A percentile compares a stretch with the other conserved stretches of the same genome.
These are phyloP conservation scores for Colletotrichum godetiae DNA, from an alignment of 2,329 filamentous ascomycete genomes.

Conservation along the genomic window DNA sequence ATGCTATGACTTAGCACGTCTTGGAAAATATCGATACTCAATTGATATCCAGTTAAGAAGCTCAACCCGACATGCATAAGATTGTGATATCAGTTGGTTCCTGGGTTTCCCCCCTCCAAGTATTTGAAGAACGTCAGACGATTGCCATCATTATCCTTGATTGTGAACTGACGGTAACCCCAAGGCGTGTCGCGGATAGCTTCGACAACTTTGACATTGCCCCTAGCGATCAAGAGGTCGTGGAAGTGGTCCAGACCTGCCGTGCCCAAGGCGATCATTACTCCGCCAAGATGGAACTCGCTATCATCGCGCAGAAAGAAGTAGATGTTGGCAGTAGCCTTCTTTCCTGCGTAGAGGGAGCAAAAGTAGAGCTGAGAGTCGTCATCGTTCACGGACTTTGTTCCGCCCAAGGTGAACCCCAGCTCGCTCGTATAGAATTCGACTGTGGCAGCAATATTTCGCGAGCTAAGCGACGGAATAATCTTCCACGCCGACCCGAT, in stretches of 20 bases:
- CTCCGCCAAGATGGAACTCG: not conserved
- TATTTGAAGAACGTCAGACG: slow-evolving; percentile 22
- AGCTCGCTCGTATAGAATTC: slow-evolving; percentile 12
- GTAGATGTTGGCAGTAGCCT: slow-evolving; percentile 25
- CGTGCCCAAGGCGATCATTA: slow-evolving; percentile 19
- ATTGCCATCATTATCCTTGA: slow-evolving; percentile 17
- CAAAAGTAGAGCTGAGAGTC: slow-evolving; percentile 11
- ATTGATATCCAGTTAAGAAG: not conserved
- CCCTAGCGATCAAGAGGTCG: not conserved
- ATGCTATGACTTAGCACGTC: no score
- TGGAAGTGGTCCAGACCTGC: slow-evolving; percentile 1
- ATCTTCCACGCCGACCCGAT: slow-evolving; percentile 31
- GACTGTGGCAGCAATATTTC: slow-evolving; percentile 10
- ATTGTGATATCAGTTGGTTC: not conserved
- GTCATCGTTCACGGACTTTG: not conserved
- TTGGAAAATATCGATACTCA: not conserved
- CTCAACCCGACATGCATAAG: not conserved
- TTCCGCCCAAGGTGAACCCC: slow-evolving; percentile 3
- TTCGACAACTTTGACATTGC: not conserved
- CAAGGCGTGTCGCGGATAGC: slow-evolving; percentile 2
- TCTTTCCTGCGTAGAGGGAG: slow-evolving; percentile 7
- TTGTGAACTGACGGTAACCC: slow-evolving; percentile 20
- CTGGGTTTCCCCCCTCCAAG: slow-evolving; percentile 18
- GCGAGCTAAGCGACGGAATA: slow-evolving; percentile 11
- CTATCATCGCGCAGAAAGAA: not conserved